phyloP scores from a whole-genome alignment of 169 alveolate genomes.

The Ichthyophthirius multifiliis region DNA sequence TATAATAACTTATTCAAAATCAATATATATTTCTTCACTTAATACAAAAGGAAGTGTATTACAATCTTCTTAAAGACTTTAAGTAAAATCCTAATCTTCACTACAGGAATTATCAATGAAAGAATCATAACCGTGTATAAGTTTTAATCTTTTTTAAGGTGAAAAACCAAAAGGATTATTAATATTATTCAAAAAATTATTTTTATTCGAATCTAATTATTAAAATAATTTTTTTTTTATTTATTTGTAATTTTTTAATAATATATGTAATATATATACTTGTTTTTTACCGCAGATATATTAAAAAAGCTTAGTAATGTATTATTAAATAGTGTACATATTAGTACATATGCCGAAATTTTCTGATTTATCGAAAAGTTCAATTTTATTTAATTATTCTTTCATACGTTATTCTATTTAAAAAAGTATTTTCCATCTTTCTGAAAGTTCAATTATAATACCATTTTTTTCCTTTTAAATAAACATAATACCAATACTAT shows the following conservation, averaged over 20 bases:
- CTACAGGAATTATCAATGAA: too few species aligned
- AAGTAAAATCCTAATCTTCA: too few species aligned
- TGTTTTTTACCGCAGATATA: constrained; percentile 5
- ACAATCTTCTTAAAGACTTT: constrained; percentile 1
- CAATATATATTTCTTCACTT: neutral
- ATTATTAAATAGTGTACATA: neutral
- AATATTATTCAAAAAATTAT: constrained; percentile 1
- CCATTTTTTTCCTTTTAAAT: too few species aligned
- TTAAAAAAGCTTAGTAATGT: neutral
- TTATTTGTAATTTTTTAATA: too few species aligned
- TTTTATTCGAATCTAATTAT: neutral
- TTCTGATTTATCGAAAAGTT: constrained; percentile 2
- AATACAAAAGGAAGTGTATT: constrained; percentile 12
- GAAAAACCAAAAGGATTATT: constrained; percentile 4
- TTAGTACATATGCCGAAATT: constrained; percentile 6
- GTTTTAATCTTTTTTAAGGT: constrained; percentile 7
- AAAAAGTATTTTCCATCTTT: constrained; percentile 5
- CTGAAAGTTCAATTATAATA: too few species aligned
- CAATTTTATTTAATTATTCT: neutral
- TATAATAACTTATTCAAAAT: constrained; percentile 5
- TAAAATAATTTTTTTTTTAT: too few species aligned
- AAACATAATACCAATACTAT: too few species aligned
- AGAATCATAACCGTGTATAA: constrained; percentile 17
- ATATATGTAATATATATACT: too few species aligned
- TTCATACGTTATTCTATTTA: neutral